Evolutionary conservation across 495 filamentous ascomycete genomes (phyloP).

Genomic region (Daldinia grandis): DNA sequence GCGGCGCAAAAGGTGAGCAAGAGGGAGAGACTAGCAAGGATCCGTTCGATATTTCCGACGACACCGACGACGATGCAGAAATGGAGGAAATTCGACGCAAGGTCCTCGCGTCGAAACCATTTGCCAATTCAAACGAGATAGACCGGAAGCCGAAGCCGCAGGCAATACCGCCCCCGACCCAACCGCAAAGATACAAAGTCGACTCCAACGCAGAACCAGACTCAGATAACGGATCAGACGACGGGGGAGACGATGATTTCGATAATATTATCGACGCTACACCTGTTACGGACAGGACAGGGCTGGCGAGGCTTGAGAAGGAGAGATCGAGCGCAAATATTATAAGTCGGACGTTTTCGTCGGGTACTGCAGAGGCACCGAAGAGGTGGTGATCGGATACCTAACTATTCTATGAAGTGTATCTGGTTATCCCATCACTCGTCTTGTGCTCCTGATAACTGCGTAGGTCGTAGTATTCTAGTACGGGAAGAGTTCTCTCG

Average conservation of each 20-base stretch:
- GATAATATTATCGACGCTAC: conserved; percentile 92
- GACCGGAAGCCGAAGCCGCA: conserved; percentile 63
- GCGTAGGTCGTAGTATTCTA: background rate
- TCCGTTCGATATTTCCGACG: conserved; percentile 76
- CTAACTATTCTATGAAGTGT: background rate
- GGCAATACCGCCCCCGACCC: conserved; percentile 62
- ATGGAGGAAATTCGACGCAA: conserved; percentile 90
- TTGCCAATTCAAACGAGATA: conserved; percentile 68
- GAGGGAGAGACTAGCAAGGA: conserved; percentile 65
- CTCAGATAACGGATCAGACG: conserved; percentile 73
- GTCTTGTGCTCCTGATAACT: background rate
- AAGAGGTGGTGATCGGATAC: conserved; percentile 39
- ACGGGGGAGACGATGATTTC: conserved; percentile 63
- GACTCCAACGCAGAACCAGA: conserved; percentile 80
- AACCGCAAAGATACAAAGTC: conserved; percentile 54
- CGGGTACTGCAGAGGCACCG: conserved; percentile 38
- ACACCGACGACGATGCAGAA: conserved; percentile 82
- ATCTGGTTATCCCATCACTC: conserved; percentile 1
- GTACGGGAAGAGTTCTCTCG: background rate
- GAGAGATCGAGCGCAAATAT: conserved; percentile 49
- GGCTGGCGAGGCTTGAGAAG: conserved; percentile 59
- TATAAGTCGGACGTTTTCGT: conserved; percentile 43
- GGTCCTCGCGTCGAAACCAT: conserved; percentile 86
- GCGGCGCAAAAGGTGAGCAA: conserved; percentile 42
- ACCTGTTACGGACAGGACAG: conserved; percentile 82